phyloP scores from a whole-genome alignment of 2,329 filamentous ascomycete species.

The Fusarium stilboides region DNA sequence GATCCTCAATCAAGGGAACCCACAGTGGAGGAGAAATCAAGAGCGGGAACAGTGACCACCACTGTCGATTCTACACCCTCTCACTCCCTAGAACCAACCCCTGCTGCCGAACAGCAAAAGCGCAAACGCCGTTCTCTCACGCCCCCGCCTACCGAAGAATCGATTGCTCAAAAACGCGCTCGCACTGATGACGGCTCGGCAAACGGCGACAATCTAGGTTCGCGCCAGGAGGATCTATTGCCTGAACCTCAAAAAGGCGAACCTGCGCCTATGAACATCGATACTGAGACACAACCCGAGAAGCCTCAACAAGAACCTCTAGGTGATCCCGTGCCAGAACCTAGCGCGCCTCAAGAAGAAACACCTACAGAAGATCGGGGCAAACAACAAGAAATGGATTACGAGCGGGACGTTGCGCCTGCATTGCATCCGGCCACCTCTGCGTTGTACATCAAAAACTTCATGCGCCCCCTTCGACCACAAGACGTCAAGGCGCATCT shows the following conservation, averaged over 20 bases:
- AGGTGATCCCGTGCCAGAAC: slow-evolving; percentile 9
- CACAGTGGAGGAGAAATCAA: slow-evolving; percentile 24
- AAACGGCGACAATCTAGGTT: slow-evolving; percentile 25
- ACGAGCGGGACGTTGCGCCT: slow-evolving; percentile 62
- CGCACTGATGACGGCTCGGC: slow-evolving; percentile 57
- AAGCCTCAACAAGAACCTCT: slow-evolving; percentile 9
- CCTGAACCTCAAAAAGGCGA: slow-evolving; percentile 21
- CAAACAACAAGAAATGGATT: slow-evolving; percentile 51
- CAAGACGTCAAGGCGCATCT: slow-evolving; percentile 78
- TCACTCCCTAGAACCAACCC: slow-evolving; percentile 27
- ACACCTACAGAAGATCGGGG: slow-evolving; percentile 19
- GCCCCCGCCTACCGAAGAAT: slow-evolving; percentile 69
- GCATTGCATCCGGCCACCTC: slow-evolving; percentile 80
- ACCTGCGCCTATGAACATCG: slow-evolving; percentile 31
- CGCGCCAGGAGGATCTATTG: slow-evolving; percentile 33
- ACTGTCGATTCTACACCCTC: slow-evolving; percentile 25
- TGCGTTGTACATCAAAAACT: slow-evolving; percentile 89
- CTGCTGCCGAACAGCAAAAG: slow-evolving; percentile 64
- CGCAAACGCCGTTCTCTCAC: slow-evolving; percentile 77
- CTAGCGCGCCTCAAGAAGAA: slow-evolving; percentile 2
- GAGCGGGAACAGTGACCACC: slow-evolving; percentile 24
- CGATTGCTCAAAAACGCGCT: slow-evolving; percentile 69
- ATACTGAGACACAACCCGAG: slow-evolving; percentile 22
- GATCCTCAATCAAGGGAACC: slow-evolving; percentile 26
- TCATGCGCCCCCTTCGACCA: slow-evolving; percentile 88